Evolutionary conservation across 169 alveolate species (phyloP).

Genomic region (Cryptosporidium andersoni): DNA sequence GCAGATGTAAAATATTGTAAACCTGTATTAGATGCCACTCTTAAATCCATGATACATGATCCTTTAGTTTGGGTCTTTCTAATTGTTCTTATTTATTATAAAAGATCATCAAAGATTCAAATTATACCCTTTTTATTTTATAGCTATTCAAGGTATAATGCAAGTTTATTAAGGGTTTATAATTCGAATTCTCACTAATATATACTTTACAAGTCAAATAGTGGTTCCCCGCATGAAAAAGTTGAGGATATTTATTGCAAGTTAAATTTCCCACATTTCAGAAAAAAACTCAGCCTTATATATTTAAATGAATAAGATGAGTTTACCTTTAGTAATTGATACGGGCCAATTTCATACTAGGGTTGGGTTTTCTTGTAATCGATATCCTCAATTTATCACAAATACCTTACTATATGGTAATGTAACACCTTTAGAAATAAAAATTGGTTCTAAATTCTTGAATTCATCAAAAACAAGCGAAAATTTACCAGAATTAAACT

Average conservation of each 20-base stretch:
- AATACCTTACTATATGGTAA: constrained; percentile 35
- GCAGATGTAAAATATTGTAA: too few relatives aligned
- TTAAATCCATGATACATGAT: too few relatives aligned
- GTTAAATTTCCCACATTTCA: not conserved
- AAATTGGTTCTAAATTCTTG: not conserved
- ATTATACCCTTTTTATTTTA: too few relatives aligned
- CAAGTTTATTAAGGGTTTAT: too few relatives aligned
- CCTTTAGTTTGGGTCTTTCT: too few relatives aligned
- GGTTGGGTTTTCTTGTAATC: constrained; percentile 28
- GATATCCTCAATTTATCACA: constrained; percentile 19
- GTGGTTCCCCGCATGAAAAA: too few relatives aligned
- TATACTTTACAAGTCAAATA: too few relatives aligned
- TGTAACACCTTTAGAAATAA: constrained; percentile 12
- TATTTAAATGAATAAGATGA: constrained; percentile 11
- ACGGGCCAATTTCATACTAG: constrained; percentile 64
- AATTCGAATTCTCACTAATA: too few relatives aligned
- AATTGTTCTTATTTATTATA: too few relatives aligned
- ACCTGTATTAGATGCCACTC: too few relatives aligned
- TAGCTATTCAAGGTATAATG: too few relatives aligned
- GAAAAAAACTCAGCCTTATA: not conserved
- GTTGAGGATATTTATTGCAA: not conserved
- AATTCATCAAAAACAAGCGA: not conserved
- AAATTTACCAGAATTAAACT: not conserved
- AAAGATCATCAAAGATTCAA: too few relatives aligned
- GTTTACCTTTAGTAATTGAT: constrained; percentile 40